Conservation (phyloP, 768 basidiomycete genomes). For the Hericium coralloides region DNA sequence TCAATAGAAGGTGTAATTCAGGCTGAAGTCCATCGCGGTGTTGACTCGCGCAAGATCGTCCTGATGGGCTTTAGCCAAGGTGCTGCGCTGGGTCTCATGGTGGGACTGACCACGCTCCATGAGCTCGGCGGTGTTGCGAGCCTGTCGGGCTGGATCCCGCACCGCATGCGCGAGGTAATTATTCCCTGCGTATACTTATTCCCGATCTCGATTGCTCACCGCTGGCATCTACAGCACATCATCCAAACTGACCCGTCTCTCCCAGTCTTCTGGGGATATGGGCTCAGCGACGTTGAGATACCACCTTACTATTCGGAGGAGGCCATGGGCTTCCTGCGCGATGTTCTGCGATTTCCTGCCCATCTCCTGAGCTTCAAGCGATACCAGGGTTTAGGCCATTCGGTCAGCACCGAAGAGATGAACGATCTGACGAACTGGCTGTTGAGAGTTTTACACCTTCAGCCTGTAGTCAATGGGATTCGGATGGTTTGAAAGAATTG, state of each 20-base stretch:
- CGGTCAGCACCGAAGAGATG: conserved; percentile 26
- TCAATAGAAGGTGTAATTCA: conserved; percentile 30
- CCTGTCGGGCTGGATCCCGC: conserved; percentile 38
- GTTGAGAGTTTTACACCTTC: conserved; percentile 4
- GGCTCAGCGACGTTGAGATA: conserved; percentile 28
- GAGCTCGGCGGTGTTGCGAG: conserved; percentile 36
- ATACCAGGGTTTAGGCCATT: conserved; percentile 27
- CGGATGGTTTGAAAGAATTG: background rate
- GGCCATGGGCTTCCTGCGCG: conserved; percentile 23
- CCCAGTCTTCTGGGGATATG: conserved; percentile 37
- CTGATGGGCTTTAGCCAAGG: conserved; percentile 38
- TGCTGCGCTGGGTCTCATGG: conserved; percentile 30
- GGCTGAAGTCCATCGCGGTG: conserved; percentile 27
- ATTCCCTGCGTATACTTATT: background rate
- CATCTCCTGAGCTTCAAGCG: conserved; percentile 16
- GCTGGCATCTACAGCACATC: conserved; percentile 19
- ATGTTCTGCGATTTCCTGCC: conserved; percentile 18
- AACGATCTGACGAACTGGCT: conserved; percentile 26
- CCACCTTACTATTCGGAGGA: conserved; percentile 27
- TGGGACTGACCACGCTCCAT: conserved; percentile 30
- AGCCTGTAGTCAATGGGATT: background rate
- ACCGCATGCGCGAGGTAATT: conserved; percentile 24
- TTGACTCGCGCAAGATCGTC: conserved; percentile 28
- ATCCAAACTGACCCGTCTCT: conserved; percentile 24
- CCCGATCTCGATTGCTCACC: background rate